Percentiles rank a stretch among this genome's conserved stretches.
Evolutionary conservation across 805 yeast species (phyloP).

Genomic region (Candida tallmaniae): DNA sequence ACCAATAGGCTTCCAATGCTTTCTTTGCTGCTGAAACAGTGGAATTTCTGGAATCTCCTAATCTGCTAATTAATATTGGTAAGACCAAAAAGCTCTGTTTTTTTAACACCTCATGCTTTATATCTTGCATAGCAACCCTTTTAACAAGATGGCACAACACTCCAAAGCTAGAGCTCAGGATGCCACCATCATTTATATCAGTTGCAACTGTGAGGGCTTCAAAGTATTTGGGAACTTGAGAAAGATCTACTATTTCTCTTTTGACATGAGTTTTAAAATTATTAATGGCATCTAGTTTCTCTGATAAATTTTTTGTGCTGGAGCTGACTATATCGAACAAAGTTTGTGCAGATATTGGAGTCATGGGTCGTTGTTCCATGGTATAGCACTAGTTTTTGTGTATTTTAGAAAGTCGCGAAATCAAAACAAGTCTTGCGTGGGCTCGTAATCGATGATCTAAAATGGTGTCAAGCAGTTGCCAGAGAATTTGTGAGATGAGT

Average conservation of each 20-base stretch:
- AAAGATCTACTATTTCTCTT: constrained; percentile 48
- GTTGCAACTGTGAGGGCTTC: constrained; percentile 46
- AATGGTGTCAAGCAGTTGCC: neutral
- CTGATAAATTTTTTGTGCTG: neutral
- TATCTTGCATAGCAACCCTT: constrained; percentile 55
- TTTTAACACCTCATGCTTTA: constrained; percentile 32
- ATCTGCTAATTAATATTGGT: constrained; percentile 47
- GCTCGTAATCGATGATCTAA: neutral
- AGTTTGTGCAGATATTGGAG: neutral
- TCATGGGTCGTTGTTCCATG: constrained; percentile 1
- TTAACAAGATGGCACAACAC: constrained; percentile 54
- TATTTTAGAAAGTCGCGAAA: constrained; percentile 1
- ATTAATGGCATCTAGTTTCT: constrained; percentile 17
- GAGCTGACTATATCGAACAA: neutral
- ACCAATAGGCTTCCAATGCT: constrained; percentile 53
- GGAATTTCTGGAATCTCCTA: constrained; percentile 38
- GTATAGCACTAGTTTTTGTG: too few species aligned
- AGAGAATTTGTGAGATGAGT: neutral
- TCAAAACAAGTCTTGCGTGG: neutral
- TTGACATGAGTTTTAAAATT: constrained; percentile 52
- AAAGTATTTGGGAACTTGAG: constrained; percentile 46
- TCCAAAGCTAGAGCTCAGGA: constrained; percentile 43
- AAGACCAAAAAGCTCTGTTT: constrained; percentile 41
- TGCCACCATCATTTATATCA: constrained; percentile 32
- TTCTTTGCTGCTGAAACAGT: constrained; percentile 35